These are phyloP conservation scores for Cercophora sp. DNA, from an alignment of 495 filamentous ascomycete species.

Conservation along the genomic window DNA sequence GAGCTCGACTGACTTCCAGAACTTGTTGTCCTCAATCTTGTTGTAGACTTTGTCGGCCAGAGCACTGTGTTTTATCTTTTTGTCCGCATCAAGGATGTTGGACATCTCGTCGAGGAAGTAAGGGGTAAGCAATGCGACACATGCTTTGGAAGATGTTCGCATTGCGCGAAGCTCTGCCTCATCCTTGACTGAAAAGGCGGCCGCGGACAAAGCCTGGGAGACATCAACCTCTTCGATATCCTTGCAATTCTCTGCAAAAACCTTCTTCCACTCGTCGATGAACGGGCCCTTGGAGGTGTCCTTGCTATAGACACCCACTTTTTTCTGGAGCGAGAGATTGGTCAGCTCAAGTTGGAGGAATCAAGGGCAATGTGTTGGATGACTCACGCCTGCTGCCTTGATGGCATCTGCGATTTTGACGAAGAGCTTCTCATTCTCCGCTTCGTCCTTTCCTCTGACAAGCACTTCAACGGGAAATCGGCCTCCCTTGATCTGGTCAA, in stretches of 20 bases:
- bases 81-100: conserved; percentile 85
- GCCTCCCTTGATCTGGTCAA: conserved; percentile 87
- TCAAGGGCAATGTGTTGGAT: conserved; percentile 10
- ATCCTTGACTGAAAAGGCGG: conserved; percentile 91
- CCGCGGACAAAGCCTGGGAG: conserved; percentile 69
- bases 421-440: conserved; percentile 83
- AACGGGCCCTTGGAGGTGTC: conserved; percentile 84
- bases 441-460: conserved; percentile 82
- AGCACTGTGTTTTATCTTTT: conserved; percentile 87
- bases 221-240: conserved; percentile 91
- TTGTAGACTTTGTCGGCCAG: conserved; percentile 78
- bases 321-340: conserved; percentile 56
- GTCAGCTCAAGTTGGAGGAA: conserved; percentile 13
- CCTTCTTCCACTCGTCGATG: conserved; percentile 90
- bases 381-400: conserved; percentile 78
- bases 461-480: conserved; percentile 87
- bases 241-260: conserved; percentile 67
- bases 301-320: conserved; percentile 80
- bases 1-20: conserved; percentile 74
- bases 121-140: conserved; percentile 83
- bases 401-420: conserved; percentile 77
- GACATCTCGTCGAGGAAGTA: conserved; percentile 99
- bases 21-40: conserved; percentile 90
- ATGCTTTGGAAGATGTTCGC: conserved; percentile 87
- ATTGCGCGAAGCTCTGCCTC: conserved; percentile 91